These are phyloP conservation scores for Diplodia intermedia DNA, from an alignment of 2,329 filamentous ascomycete genomes.

Conservation along the genomic window DNA sequence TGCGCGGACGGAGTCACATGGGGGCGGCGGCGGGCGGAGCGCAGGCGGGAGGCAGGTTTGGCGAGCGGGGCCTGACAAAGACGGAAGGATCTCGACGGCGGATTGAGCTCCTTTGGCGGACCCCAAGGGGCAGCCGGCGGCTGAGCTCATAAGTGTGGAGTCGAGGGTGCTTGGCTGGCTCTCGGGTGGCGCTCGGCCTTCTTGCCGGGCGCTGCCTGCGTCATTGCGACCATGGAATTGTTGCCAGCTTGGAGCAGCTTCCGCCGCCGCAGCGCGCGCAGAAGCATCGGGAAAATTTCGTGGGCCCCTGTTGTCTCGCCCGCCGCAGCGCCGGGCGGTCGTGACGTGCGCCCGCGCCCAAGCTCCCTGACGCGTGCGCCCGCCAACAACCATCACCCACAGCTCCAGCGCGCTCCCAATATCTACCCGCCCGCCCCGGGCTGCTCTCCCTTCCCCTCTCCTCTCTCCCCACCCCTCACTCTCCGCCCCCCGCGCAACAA, in stretches of 20 bases:
- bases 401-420: conserved; percentile 3
- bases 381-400: conserved; percentile 5
- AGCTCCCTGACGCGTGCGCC: background rate
- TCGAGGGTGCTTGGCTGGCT: background rate
- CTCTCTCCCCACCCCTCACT: background rate
- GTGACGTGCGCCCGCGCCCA: too few species aligned
- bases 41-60: conserved; percentile 28
- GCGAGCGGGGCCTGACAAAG: conserved; percentile 23
- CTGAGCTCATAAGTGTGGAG: conserved; percentile 15
- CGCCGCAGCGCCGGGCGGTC: background rate
- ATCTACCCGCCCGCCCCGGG: conserved; percentile 29
- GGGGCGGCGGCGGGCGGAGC: conserved; percentile 6
- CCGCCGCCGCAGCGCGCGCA: background rate
- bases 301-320: background rate
- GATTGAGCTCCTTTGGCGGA: background rate
- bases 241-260: conserved; percentile 1
- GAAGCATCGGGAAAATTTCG: conserved; percentile 26
- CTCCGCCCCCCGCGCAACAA: conserved; percentile 20
- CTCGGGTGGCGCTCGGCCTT: conserved; percentile 28
- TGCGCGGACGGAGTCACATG: conserved; percentile 8
- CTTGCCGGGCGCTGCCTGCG: conserved; percentile 26
- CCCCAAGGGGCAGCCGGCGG: conserved; percentile 20
- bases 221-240: conserved; percentile 19
- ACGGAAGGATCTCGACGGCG: conserved; percentile 18
- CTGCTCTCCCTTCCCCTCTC: background rate